phyloP scores from a whole-genome alignment of 2,329 filamentous ascomycete species.

The Aspergillus awamori region DNA sequence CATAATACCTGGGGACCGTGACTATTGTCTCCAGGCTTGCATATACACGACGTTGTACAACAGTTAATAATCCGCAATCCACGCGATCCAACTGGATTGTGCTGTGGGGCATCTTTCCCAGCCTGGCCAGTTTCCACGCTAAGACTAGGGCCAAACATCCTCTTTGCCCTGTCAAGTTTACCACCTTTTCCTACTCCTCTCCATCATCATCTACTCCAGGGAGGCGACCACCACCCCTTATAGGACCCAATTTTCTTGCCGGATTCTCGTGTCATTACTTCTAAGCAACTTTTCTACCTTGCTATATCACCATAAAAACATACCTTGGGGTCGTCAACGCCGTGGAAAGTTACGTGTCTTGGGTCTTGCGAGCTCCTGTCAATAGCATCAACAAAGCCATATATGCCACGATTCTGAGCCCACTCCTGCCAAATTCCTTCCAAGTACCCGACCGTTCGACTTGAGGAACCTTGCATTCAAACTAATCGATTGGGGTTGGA shows the following conservation, averaged over 20 bases:
- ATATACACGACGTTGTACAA: slow-evolving; percentile 14
- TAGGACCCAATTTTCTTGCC: slow-evolving; percentile 17
- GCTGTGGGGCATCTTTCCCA: slow-evolving; percentile 43
- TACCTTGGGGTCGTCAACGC: slow-evolving; percentile 6
- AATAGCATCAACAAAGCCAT: slow-evolving; percentile 36
- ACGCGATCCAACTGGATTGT: slow-evolving; percentile 33
- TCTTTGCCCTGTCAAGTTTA: slow-evolving; percentile 42
- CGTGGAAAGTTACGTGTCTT: slow-evolving; percentile 22
- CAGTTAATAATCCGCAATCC: slow-evolving; percentile 23
- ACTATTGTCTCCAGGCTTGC: slow-evolving; percentile 5
- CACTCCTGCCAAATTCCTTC: slow-evolving; percentile 22
- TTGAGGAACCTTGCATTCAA: slow-evolving; percentile 25
- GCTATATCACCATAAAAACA: slow-evolving; percentile 5
- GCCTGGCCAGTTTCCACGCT: slow-evolving; percentile 42
- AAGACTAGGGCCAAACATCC: slow-evolving; percentile 47
- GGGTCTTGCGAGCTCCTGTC: slow-evolving; percentile 30
- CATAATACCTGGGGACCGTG: slow-evolving; percentile 1
- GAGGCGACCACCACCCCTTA: slow-evolving; percentile 12
- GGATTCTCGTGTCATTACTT: slow-evolving; percentile 24
- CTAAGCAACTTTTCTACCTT: slow-evolving; percentile 9
- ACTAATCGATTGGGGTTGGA: slow-evolving; percentile 24
- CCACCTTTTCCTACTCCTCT: slow-evolving; percentile 30
- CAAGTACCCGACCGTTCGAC: slow-evolving; percentile 19
- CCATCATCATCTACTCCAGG: slow-evolving; percentile 23
- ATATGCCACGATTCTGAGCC: slow-evolving; percentile 25